Base-by-base conservation (phyloP, 164 flowering plant genomes). In the Dillenia turbinata region DNA sequence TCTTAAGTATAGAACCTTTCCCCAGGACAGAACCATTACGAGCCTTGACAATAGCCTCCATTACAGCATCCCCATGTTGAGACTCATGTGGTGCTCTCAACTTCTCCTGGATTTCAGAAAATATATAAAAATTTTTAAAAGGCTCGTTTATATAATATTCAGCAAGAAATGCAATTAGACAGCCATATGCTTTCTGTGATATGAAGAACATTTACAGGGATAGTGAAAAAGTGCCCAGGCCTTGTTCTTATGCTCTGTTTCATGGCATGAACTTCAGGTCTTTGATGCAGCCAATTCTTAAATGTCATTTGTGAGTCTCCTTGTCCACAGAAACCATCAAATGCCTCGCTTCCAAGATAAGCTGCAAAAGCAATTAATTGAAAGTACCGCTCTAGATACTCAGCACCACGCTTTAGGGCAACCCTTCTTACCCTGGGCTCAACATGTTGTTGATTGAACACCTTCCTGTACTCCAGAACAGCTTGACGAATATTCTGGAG, bases 181-280 rank as follows among this genome's bases (percentile, higher is more conserved):
- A 19, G 22, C 22, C 22, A 19, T 19, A 19, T 19, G 22, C 22
- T 19, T 19, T 19, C 22, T 19, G 22, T 19, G 22, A 19, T 19
- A 19, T 19, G 22, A 62, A 63, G 77, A 72, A 72, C 19, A 69
- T 56, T 81, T 87, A 93, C 98, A 71, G 96, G 96, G 33, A 88
- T 74, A 33, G 89, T 84, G 63, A 93, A 85, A 76, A 93, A 90
- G 65, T 93, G 68, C 56, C 98, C 98, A 52, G 97, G 98, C 69
- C 89, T 74, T 61, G 87, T 66, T 77, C 97, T 78, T 61, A 93
- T 93, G 79, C 92, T 88, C 96, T 97, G 88, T 83, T 93, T 90
- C 97, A 93, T 90, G 60, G 96, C 90, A 77, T 93, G 96, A 60
- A 84, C 94, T 75, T 93, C 98, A 40, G 96, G 90, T 74, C 90